These are phyloP conservation scores for Scortechinia acanthostroma DNA, from an alignment of 2,329 filamentous ascomycete species.

Conservation along the genomic window DNA sequence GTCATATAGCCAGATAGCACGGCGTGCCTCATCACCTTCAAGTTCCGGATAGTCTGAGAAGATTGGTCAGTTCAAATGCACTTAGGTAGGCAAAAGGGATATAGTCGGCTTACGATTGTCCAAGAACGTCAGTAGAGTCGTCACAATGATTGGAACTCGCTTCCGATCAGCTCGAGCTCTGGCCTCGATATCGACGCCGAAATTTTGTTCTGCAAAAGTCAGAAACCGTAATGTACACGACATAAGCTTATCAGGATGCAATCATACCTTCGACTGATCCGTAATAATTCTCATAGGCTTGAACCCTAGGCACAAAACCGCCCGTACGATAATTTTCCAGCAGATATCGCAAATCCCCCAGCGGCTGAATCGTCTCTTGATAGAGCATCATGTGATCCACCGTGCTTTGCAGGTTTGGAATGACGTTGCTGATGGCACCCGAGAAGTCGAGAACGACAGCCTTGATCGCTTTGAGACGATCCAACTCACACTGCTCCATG, in stretches of 20 bases:
- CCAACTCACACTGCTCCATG: slow-evolving; percentile 93
- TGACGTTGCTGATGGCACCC: slow-evolving; percentile 93
- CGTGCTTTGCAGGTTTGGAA: slow-evolving; percentile 87
- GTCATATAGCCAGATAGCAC: slow-evolving; percentile 89
- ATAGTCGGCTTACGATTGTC: slow-evolving; percentile 64
- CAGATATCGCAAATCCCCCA: slow-evolving; percentile 83
- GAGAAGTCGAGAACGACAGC: slow-evolving; percentile 96
- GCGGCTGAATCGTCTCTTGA: slow-evolving; percentile 94
- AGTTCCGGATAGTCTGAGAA: slow-evolving; percentile 77
- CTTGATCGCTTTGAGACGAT: slow-evolving; percentile 95
- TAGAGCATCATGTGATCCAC: slow-evolving; percentile 99
- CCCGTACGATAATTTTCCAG: slow-evolving; percentile 96
- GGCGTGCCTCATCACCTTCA: slow-evolving; percentile 87
- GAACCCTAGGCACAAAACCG: slow-evolving; percentile 81
- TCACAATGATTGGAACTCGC: slow-evolving; percentile 85
- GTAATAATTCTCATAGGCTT: slow-evolving; percentile 98
- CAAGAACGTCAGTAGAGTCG: slow-evolving; percentile 85
- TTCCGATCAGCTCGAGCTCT: slow-evolving; percentile 89
- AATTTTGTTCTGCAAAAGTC: slow-evolving; percentile 70
- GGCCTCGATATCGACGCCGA: slow-evolving; percentile 95
- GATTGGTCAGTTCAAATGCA: too few species aligned
- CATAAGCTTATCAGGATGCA: neutral
- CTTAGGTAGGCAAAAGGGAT: too few species aligned
- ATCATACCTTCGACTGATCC: slow-evolving; percentile 71
- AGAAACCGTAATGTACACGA: neutral